Conservation (phyloP, 176 grass and related monocot species). For the Bromus sterilis region DNA sequence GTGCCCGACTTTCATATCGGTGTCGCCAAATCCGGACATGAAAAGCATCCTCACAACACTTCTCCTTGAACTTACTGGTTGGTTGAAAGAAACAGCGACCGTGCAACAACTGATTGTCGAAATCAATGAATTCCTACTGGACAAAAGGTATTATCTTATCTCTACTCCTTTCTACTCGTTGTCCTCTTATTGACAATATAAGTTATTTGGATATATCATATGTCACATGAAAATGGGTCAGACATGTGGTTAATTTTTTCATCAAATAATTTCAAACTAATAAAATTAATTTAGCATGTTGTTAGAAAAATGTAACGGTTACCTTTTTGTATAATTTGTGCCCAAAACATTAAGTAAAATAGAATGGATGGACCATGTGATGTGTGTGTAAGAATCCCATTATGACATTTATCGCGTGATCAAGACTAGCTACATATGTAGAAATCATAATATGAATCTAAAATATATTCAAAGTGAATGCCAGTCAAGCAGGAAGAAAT, state of each 20-base stretch:
- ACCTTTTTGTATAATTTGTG: background rate
- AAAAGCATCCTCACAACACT: background rate
- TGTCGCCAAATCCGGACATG: background rate
- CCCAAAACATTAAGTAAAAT: background rate
- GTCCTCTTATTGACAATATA: background rate
- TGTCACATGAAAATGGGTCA: background rate
- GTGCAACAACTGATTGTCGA: background rate
- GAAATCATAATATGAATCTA: background rate
- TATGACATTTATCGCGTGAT: background rate
- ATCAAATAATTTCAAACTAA: background rate
- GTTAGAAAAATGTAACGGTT: background rate
- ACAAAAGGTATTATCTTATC: background rate
- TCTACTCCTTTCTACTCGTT: background rate
- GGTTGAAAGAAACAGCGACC: background rate
- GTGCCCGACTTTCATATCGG: background rate
- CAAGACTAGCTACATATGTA: background rate
- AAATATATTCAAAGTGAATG: background rate
- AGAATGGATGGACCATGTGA: background rate
- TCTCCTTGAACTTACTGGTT: background rate
- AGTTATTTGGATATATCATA: background rate
- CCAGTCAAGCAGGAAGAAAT: background rate
- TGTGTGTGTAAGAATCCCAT: background rate
- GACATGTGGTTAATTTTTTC: background rate
- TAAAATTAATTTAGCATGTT: background rate
- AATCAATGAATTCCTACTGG: background rate